phyloP scores from a whole-genome alignment of 139 green algal species.

The Micractinium conductrix region DNA sequence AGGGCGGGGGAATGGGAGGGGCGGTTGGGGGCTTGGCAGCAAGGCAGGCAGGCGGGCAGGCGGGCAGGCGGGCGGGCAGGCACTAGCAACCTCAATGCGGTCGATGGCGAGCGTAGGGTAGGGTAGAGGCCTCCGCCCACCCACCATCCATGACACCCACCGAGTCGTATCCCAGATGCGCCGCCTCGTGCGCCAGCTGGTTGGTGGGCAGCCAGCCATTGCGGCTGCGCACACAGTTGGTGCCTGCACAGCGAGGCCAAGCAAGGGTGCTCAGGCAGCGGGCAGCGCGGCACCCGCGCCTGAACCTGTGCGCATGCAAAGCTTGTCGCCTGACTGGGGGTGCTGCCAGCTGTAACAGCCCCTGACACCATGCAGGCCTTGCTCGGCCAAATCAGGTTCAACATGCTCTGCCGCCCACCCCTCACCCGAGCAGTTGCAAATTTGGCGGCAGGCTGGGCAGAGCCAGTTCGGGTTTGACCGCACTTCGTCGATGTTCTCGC shows the following conservation, averaged over 20 bases:
- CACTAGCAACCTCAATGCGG: neutral
- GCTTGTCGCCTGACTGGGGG: too few relatives aligned
- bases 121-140: too few relatives aligned
- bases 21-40: neutral
- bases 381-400: too few relatives aligned
- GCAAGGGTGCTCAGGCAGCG: too few relatives aligned
- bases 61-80: neutral
- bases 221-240: constrained; percentile 55
- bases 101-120: neutral
- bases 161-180: constrained; percentile 61
- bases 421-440: constrained; percentile 73
- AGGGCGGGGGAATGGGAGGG: neutral
- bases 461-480: constrained; percentile 44
- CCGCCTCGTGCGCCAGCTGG: constrained; percentile 60
- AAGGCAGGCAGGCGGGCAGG: neutral
- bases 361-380: too few relatives aligned
- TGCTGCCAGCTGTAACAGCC: too few relatives aligned
- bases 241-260: neutral
- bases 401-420: too few relatives aligned
- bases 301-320: too few relatives aligned
- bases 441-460: constrained; percentile 67
- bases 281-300: too few relatives aligned
- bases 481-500: constrained; percentile 71
- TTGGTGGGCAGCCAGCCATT: constrained; percentile 53
- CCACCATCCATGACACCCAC: too few relatives aligned